Evolutionary conservation across 129 eudicot genomes (phyloP), one percentile per base, ranked within the genome.

Genomic region (Escallonia herrerae): DNA sequence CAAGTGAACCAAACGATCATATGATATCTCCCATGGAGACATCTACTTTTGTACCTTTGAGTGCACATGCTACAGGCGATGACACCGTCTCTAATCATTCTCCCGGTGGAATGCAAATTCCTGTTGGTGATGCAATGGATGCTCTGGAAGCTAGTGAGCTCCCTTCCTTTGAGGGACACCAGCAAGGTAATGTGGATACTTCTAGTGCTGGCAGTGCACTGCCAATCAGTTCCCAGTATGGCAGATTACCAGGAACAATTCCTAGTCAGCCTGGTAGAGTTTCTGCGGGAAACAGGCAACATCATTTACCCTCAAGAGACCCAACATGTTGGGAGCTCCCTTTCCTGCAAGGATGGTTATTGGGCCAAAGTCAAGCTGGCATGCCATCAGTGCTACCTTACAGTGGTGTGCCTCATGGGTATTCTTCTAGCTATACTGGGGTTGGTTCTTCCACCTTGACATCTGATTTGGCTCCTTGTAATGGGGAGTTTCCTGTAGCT

Each of bases 301-400:
- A 41, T 63, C 76, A 70, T 15, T 63, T 70, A 43, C 76, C 75
- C 63, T 56, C 68, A 40, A 75, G 81, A 61, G 85, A 85, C 63
- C 87, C 82, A 15, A 72, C 86, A 73, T 75, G 76, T 59, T 86
- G 88, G 88, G 91, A 82, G 67, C 62, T 85, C 64, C 86, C 86
- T 6, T 86, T 86, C 39, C 75, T 82, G 79, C 93, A 82, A 74
- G 93, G 93, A 48, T 86, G 93, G 93, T 70, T 86, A 66, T 77
- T 82, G 71, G 93, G 88, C 72, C 93, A 86, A 64, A 73, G 73
- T 40, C 91, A 85, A 82, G 85, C 72, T 22, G 77, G 76, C 52
- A 67, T 74, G 38, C 72, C 80, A 48, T 65, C 82, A 22, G 55
- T 46, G 64, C 72, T 71, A 42, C 84, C 90, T 58, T 58, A 53